phyloP scores from a whole-genome alignment of 495 filamentous ascomycete species.

The Bacidia rubella region DNA sequence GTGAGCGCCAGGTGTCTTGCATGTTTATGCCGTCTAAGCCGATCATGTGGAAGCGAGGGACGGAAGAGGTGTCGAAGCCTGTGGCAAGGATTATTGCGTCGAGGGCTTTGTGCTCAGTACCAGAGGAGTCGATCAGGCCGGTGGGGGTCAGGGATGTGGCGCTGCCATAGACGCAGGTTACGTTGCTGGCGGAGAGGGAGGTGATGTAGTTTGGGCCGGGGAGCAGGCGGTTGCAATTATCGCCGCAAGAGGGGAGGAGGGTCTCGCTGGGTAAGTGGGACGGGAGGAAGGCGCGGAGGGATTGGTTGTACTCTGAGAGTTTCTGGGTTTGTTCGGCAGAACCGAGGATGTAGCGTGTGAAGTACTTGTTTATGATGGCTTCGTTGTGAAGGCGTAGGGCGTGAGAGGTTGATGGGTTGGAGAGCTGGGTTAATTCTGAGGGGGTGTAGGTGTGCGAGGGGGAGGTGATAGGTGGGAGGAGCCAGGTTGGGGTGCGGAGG shows the following conservation, averaged over 20 bases:
- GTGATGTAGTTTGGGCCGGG: constrained; percentile 38
- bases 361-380: constrained; percentile 33
- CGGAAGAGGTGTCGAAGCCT: constrained; percentile 36
- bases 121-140: constrained; percentile 32
- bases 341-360: constrained; percentile 26
- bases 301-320: constrained; percentile 24
- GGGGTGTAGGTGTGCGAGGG: constrained; percentile 25
- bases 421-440: constrained; percentile 34
- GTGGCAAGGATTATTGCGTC: constrained; percentile 39
- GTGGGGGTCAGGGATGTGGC: constrained; percentile 32
- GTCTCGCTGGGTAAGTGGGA: constrained; percentile 22
- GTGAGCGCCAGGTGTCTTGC: constrained; percentile 31
- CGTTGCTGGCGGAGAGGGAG: constrained; percentile 34
- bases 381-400: constrained; percentile 38
- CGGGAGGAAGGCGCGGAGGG: constrained; percentile 30
- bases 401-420: constrained; percentile 26
- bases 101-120: constrained; percentile 30
- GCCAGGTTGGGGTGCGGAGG: constrained; percentile 29
- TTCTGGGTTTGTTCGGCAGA: constrained; percentile 27
- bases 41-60: constrained; percentile 35
- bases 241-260: constrained; percentile 33
- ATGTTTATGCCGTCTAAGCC: constrained; percentile 36
- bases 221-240: constrained; percentile 38
- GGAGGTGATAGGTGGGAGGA: constrained; percentile 24
- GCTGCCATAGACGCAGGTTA: constrained; percentile 27